Evolutionary conservation across 306 rosid genomes (phyloP).

Genomic region (Trifolium repens): DNA sequence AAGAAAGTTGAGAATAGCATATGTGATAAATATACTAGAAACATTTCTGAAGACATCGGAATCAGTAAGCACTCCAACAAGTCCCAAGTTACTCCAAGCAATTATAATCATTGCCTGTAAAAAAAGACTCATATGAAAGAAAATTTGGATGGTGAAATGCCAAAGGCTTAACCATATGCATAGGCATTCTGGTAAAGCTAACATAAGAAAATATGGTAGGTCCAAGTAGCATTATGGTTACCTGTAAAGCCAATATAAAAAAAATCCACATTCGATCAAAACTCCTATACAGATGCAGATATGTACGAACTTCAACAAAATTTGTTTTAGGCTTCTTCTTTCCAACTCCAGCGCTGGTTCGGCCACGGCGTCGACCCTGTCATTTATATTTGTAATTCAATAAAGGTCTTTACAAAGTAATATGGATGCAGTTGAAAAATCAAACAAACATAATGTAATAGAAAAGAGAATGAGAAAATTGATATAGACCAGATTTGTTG

Average conservation of each 20-base stretch:
- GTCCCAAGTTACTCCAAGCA: constrained; percentile 92
- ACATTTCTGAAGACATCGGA: constrained; percentile 78
- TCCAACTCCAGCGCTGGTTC: constrained; percentile 61
- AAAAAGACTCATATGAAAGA: constrained; percentile 33
- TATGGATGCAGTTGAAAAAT: constrained; percentile 18
- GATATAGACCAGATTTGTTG: constrained; percentile 55
- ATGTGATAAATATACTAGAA: constrained; percentile 81
- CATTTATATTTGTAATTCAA: constrained; percentile 44
- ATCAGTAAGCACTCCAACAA: constrained; percentile 66
- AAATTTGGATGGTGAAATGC: constrained; percentile 16
- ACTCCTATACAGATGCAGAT: constrained; percentile 87
- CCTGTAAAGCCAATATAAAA: constrained; percentile 96
- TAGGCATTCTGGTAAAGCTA: constrained; percentile 54
- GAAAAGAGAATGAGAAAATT: constrained; percentile 31
- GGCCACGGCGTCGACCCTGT: constrained; percentile 62
- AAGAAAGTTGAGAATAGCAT: constrained; percentile 85
- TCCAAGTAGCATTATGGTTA: constrained; percentile 43
- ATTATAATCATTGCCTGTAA: constrained; percentile 91
- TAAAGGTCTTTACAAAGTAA: constrained; percentile 34
- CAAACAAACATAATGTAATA: constrained; percentile 1
- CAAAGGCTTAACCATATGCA: constrained; percentile 23
- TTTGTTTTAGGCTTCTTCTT: constrained; percentile 92
- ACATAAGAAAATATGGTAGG: constrained; percentile 48
- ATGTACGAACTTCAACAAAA: constrained; percentile 96
- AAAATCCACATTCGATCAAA: constrained; percentile 99